Conservation (phyloP, 2,329 filamentous ascomycete genomes). For the Macrophomina pseudophaseolina region DNA sequence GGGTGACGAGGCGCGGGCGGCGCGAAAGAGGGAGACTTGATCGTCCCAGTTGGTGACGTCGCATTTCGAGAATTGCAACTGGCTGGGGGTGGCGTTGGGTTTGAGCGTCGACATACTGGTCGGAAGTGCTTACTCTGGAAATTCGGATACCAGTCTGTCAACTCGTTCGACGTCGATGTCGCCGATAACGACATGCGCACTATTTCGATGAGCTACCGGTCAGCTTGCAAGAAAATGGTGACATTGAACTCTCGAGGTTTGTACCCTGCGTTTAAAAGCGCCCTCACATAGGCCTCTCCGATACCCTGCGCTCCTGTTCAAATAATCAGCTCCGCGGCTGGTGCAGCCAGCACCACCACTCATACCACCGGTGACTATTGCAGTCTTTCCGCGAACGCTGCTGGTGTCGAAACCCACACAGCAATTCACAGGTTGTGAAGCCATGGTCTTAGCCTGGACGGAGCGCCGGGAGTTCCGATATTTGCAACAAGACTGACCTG, state of each 20-base stretch:
- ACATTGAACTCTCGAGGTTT: neutral
- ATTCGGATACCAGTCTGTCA: neutral
- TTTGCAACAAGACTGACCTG: neutral
- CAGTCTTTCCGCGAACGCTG: neutral
- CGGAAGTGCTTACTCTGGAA: neutral
- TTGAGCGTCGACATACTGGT: neutral
- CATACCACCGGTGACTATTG: constrained; percentile 8
- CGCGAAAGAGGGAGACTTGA: constrained; percentile 50
- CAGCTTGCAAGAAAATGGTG: neutral
- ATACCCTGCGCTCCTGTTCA: constrained; percentile 5
- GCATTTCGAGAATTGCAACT: constrained; percentile 46
- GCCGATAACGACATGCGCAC: neutral
- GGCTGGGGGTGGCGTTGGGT: constrained; percentile 28
- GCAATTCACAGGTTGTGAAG: neutral
- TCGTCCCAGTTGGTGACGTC: constrained; percentile 53
- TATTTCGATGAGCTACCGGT: neutral
- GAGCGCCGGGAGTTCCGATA: neutral
- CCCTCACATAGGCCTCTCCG: constrained; percentile 10
- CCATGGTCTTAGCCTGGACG: neutral
- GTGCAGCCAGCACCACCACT: neutral
- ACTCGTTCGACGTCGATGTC: neutral
- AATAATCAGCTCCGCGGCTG: neutral
- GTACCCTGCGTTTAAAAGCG: neutral
- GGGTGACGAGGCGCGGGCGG: constrained; percentile 44
- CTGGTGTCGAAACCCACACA: neutral